Conservation (phyloP, 768 basidiomycete genomes). For the Cystofilobasidium capitatum region DNA sequence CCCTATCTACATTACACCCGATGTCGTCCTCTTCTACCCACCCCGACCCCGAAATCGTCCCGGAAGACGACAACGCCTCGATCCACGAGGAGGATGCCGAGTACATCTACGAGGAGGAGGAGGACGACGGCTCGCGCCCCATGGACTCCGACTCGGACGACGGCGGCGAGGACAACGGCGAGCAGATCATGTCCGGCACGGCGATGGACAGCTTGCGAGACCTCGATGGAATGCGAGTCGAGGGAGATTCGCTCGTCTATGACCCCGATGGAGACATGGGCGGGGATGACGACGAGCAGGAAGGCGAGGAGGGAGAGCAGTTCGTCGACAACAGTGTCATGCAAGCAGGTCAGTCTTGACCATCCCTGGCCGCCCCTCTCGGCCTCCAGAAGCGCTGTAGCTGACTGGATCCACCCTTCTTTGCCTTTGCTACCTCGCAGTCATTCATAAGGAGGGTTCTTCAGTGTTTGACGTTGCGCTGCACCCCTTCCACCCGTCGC, state of each 20-base stretch:
- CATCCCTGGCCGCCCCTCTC: constrained; percentile 48
- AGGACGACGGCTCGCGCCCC: constrained; percentile 30
- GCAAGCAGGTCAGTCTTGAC: constrained; percentile 25
- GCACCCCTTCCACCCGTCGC: constrained; percentile 59
- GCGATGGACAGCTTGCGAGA: constrained; percentile 43
- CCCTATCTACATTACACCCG: too few relatives aligned
- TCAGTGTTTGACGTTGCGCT: constrained; percentile 78
- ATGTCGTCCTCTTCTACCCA: too few relatives aligned
- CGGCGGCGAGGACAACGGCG: constrained; percentile 37
- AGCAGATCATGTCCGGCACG: constrained; percentile 48
- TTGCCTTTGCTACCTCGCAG: constrained; percentile 7
- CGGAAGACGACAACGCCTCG: neutral
- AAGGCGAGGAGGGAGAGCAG: constrained; percentile 39
- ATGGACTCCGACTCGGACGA: constrained; percentile 33
- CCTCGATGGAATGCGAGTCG: constrained; percentile 43
- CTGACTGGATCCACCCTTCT: neutral
- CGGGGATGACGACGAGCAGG: constrained; percentile 53
- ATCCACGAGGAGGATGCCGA: constrained; percentile 25
- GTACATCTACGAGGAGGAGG: constrained; percentile 29
- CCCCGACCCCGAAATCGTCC: too few relatives aligned
- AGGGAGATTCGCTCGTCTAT: constrained; percentile 20
- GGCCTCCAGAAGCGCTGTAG: neutral
- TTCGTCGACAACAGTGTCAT: constrained; percentile 29
- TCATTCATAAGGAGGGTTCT: constrained; percentile 48
- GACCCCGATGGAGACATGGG: constrained; percentile 51